Base-by-base conservation (phyloP, 2,329 filamentous ascomycete genomes). In the Lachnellula occidentalis region DNA sequence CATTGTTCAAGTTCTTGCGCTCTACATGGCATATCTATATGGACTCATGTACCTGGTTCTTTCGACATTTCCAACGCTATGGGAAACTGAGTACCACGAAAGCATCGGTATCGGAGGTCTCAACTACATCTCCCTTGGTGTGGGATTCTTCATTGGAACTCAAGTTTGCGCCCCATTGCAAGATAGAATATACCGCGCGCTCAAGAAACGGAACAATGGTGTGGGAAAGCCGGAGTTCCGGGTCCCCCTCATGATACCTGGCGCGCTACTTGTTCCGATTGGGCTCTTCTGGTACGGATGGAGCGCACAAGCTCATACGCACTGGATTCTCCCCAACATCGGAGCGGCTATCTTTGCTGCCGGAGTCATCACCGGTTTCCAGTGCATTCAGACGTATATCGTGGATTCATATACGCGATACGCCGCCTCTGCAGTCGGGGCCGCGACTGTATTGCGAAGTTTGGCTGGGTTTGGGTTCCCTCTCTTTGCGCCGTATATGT, bases 31-130 rank as follows among this genome's bases (percentile, higher is more conserved):
- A 19, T 68, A 76, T 36, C 64, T 76, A 5, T 80, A 81, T 59
- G 78, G 79, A 7, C 70, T 77, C 48, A 71, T 80, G 34, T 82
- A 79, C 61, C 68, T 81, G 3, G 73, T 75, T 42, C 74, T 87
- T 0, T 78, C 79, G 0, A 84, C 78, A 2, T 85, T 85, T 58
- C 78, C 84, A 0, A 62, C 67, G 0, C 71, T 87, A 1, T 87
- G 81, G 80, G 72, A 66, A 1, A 57, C 64, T 0, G 69, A 73
- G 14, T 88, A 87, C 63, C 65, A 73, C 51, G 73, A 84, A 61
- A 74, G 75, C 0, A 71, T 76, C 9, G 78, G 80, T 52, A 78
- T 81, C 37, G 80, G 78, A n/a, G 80, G 80, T 1, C 46, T 78
- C 77, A 0, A 85, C 77, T 9, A 79, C 67, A 58, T 82, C 58